Percentiles rank a stretch among this genome's conserved stretches.
These are phyloP conservation scores for Globisporangium apiculatum DNA, from an alignment of 352 stramenopile species.

Conservation along the genomic window DNA sequence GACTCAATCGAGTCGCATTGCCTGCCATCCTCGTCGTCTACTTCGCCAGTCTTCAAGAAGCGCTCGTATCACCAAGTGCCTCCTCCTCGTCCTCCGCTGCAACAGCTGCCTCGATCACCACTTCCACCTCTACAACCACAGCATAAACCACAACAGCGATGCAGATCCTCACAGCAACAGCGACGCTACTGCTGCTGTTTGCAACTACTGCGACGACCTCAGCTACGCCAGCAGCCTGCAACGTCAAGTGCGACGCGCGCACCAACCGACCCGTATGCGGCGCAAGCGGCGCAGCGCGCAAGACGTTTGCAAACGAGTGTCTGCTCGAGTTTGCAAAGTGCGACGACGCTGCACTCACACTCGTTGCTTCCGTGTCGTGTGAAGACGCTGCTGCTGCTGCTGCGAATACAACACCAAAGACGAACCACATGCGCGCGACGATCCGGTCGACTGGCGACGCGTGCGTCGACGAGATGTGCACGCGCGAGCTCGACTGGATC, in stretches of 20 bases:
- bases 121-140: not conserved
- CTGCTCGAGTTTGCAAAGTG: slow-evolving; percentile 16
- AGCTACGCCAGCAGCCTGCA: not conserved
- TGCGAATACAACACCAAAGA: not conserved
- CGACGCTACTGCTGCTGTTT: not conserved
- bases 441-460: slow-evolving; percentile 2
- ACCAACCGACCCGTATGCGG: slow-evolving; percentile 11
- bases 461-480: slow-evolving; percentile 10
- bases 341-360: slow-evolving; percentile 7
- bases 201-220: not conserved
- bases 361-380: not conserved
- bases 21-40: too few species aligned
- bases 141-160: not conserved
- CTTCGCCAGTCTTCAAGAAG: too few species aligned
- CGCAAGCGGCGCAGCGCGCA: slow-evolving; percentile 7
- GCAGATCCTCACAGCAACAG: not conserved
- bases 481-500: slow-evolving; percentile 9
- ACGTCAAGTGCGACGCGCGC: slow-evolving; percentile 15
- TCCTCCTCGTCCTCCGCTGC: too few species aligned
- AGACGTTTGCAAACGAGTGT: slow-evolving; percentile 14
- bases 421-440: slow-evolving; percentile 6
- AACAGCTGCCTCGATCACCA: too few species aligned
- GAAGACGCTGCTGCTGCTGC: slow-evolving; percentile 4
- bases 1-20: too few species aligned
- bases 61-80: too few species aligned